Conservation (phyloP, 495 filamentous ascomycete species). For the Penicillium longicatenatum region DNA sequence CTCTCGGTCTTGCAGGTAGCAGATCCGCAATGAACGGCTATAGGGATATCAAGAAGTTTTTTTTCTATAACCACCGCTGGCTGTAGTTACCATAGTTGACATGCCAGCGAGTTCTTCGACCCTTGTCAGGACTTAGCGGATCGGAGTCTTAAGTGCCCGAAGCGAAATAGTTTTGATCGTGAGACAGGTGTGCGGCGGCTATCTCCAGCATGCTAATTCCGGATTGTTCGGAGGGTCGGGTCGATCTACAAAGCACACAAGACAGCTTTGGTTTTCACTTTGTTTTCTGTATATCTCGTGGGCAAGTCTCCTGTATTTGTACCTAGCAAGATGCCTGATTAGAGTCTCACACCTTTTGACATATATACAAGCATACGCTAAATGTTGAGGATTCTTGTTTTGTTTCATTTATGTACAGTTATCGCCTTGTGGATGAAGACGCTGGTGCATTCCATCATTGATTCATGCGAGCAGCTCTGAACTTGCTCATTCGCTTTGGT, state of each 20-base stretch:
- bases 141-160: conserved; percentile 79
- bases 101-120: conserved; percentile 82
- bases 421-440: neutral
- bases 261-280: too few species aligned
- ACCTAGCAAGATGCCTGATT: too few species aligned
- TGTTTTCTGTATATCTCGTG: too few species aligned
- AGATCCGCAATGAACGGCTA: too few species aligned
- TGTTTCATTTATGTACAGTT: conserved; percentile 21
- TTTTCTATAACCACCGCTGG: too few species aligned
- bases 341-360: too few species aligned
- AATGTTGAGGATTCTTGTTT: neutral
- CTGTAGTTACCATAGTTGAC: too few species aligned
- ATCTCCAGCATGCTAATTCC: conserved; percentile 77
- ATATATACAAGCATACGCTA: neutral
- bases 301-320: too few species aligned
- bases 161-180: conserved; percentile 80
- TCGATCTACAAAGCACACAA: too few species aligned
- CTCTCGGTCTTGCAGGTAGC: too few species aligned
- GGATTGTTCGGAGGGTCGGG: too few species aligned
- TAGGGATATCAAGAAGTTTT: too few species aligned
- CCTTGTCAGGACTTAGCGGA: conserved; percentile 92
- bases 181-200: conserved; percentile 90
- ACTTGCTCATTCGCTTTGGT: conserved; percentile 78
- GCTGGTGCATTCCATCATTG: neutral
- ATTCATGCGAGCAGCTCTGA: conserved; percentile 77